Evolutionary conservation across 2,329 filamentous ascomycete genomes (phyloP).

Genomic region (Cladophialophora bantiana): DNA sequence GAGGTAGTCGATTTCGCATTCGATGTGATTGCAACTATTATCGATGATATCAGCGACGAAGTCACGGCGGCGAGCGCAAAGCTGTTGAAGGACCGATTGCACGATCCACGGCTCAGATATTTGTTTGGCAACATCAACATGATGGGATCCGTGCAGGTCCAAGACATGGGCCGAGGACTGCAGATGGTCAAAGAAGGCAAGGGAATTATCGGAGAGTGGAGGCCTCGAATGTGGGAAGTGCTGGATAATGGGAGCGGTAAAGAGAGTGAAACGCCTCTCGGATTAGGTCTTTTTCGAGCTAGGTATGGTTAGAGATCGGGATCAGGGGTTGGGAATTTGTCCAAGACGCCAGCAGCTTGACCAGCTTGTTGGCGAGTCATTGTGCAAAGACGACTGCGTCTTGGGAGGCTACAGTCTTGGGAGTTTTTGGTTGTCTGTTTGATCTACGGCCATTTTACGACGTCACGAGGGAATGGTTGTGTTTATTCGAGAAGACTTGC

Average conservation of each 20-base stretch:
- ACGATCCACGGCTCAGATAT: slow-evolving; percentile 30
- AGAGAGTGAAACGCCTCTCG: slow-evolving; percentile 38
- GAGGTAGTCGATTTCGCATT: slow-evolving; percentile 46
- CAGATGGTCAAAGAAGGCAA: slow-evolving; percentile 37
- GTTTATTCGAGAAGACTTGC: neutral
- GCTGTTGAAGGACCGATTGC: slow-evolving; percentile 50
- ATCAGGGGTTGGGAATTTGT: neutral
- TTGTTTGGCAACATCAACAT: slow-evolving; percentile 39
- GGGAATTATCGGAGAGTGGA: slow-evolving; percentile 39
- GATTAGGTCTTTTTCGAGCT: slow-evolving; percentile 40
- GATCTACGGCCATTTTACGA: slow-evolving; percentile 13
- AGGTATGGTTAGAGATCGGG: slow-evolving; percentile 25
- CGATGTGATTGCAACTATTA: slow-evolving; percentile 54
- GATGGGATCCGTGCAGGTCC: slow-evolving; percentile 31
- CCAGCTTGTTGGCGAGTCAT: neutral
- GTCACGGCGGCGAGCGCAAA: slow-evolving; percentile 51
- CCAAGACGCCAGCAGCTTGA: neutral
- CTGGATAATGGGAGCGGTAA: slow-evolving; percentile 39
- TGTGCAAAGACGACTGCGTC: slow-evolving; percentile 4
- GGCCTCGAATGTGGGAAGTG: slow-evolving; percentile 40
- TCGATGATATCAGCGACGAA: slow-evolving; percentile 55
- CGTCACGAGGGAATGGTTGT: slow-evolving; percentile 9
- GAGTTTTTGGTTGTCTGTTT: slow-evolving; percentile 3
- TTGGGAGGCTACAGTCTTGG: neutral
- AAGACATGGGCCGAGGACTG: slow-evolving; percentile 37